phyloP scores from a whole-genome alignment of 1,284 basidiomycete species.

The Vanrija pseudolonga region DNA sequence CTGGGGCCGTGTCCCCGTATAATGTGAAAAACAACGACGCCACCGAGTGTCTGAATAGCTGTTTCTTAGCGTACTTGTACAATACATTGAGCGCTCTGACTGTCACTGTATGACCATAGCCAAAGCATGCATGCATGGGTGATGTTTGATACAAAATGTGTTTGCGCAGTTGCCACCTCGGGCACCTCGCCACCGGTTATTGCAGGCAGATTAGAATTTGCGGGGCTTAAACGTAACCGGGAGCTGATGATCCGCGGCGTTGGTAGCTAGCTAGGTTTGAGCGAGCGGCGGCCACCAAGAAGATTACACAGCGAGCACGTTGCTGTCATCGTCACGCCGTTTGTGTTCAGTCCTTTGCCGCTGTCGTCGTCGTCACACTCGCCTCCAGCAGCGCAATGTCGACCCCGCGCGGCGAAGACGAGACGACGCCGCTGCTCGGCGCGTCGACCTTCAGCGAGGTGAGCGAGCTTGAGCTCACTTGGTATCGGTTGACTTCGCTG shows the following conservation, averaged over 20 bases:
- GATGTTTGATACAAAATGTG: neutral
- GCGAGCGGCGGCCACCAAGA: neutral
- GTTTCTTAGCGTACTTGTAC: neutral
- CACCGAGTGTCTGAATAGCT: neutral
- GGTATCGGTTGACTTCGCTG: neutral
- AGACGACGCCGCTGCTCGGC: conserved; percentile 33
- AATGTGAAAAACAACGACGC: too few species aligned
- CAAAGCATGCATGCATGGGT: neutral
- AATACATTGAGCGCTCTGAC: neutral
- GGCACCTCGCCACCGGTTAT: too few species aligned
- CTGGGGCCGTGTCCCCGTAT: conserved; percentile 6
- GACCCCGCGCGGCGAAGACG: conserved; percentile 12
- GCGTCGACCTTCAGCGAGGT: conserved; percentile 5
- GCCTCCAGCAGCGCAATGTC: neutral
- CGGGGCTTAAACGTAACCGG: too few species aligned
- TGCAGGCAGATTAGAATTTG: too few species aligned
- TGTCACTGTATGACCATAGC: too few species aligned
- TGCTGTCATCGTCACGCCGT: neutral
- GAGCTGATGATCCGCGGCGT: too few species aligned
- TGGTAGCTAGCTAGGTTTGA: too few species aligned
- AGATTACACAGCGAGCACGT: neutral
- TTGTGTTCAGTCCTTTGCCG: too few species aligned
- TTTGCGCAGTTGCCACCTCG: too few species aligned
- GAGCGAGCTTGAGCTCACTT: neutral
- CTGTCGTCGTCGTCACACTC: neutral